Evolutionary conservation across 2,329 filamentous ascomycete species (phyloP).

Genomic region (Cytospora chrysosperma): DNA sequence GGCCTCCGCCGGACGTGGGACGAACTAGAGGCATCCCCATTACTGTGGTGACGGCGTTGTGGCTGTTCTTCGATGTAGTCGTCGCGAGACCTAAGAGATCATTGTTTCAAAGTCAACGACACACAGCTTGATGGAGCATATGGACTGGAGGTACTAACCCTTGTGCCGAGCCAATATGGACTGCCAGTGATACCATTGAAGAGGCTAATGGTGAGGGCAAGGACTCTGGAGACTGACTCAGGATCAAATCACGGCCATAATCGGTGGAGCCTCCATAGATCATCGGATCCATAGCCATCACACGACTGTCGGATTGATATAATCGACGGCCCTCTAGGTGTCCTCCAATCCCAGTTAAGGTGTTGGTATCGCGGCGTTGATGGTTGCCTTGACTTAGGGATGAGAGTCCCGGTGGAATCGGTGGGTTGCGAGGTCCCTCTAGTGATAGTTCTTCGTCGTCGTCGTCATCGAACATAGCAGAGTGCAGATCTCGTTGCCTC

Average conservation of each 20-base stretch:
- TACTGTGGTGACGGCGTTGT: background rate
- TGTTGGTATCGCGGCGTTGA: background rate
- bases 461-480: too few relatives aligned
- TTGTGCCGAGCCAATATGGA: background rate
- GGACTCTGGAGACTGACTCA: background rate
- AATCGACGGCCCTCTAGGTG: background rate
- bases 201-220: background rate
- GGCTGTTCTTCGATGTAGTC: background rate
- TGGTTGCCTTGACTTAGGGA: background rate
- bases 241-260: background rate
- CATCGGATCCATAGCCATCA: background rate
- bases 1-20: background rate
- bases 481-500: too few relatives aligned
- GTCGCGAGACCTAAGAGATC: background rate
- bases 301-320: background rate
- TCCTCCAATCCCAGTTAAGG: background rate
- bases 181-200: background rate
- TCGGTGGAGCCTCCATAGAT: background rate
- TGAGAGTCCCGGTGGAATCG: background rate
- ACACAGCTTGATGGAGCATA: background rate
- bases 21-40: background rate
- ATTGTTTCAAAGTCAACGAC: background rate
- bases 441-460: background rate
- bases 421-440: background rate
- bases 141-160: background rate